Evolutionary conservation across 139 green algal genomes (phyloP), one percentile per base, ranked within the genome.

Genomic region (Chlorokybus atmophyticus): DNA sequence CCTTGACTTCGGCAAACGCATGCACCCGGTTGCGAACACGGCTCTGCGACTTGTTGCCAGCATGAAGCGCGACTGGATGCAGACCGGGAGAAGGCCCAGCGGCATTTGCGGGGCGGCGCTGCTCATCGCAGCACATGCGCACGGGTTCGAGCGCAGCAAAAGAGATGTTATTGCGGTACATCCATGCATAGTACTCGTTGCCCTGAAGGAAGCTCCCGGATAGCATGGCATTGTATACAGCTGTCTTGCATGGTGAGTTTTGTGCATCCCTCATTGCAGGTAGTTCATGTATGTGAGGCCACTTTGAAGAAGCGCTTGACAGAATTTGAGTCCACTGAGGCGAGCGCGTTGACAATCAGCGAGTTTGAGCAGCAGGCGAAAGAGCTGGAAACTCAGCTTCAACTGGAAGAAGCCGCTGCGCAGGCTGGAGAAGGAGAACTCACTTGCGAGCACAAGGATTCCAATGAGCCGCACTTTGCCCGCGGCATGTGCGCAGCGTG

Each of bases 31-130:
- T 21, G 66, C 67, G 26, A 81, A 81, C 75, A 95, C 90, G 4
- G 82, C 86, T 1, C 70, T 94, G 60, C 75, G 82, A 24, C 79
- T 98, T 58, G 83, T 97, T 2, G 62, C 67, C 3, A 81, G 71
- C 63, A 98, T 98, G 91, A 98, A 98, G 75, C 79, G 91, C 0
- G 91, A 98, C 77, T 98, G 91, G 91, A 94, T 98, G 75, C 87
- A 69, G 54, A 95, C 88, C 8, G 91, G 91, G 3, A 68, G 90
- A 4, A 68, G 83, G 17, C 89, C 89, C 3, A 75, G 55, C 29
- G 90, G 90, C 32, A 75, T 98, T 27, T 98, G 90, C 62, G 90
- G 90, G 2, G 90, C 90, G 4, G 90, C 87, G 19, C 79, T 98
- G 23, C 95, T 85, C 73, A 81, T 98, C 32, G 87, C 90, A 0